Evolutionary conservation across 257 asterid genomes (phyloP), one percentile per base, ranked within the genome.

Genomic region (Fraxinus pennsylvanica): DNA sequence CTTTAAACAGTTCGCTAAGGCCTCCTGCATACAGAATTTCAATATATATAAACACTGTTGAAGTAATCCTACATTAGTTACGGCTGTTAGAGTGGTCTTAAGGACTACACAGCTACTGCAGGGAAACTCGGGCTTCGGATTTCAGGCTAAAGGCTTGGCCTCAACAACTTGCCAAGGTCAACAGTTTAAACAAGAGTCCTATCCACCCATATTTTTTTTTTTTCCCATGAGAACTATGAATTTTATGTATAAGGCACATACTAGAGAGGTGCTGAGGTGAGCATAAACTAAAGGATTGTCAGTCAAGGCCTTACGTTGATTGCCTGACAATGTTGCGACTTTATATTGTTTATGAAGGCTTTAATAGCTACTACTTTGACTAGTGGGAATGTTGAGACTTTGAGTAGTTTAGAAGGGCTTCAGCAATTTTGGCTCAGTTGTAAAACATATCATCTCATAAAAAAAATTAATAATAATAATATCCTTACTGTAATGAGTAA

Each of bases 371-470:
- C 15, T 41, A 27, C 1, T 67, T 33, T 12, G 71, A 68, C 39
- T 9, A 45, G 69, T 35, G 14, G 27, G 21, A 61, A 66, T 43
- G 22, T 66, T 6, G 22, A 78, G 61, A 59, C 67, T 57, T 57
- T n/a, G 30, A 57, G 29, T 25, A 57, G 30, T 57, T 57, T 57
- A 57, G 7, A 19, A 57, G 30, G 13, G 67, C 67, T 57, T 30
- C 50, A 79, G 35, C 61, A 67, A 19, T 73, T 21, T 70, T 71
- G 47, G 74, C 33, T 79, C 78, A 21, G 70, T 30, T 5, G 59
- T 69, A 33, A 71, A 41, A 13, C 30, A 70, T 45, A 75, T 50
- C 38, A 22, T 70, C 21, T 63, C 76, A 19, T 35, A 38, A 57
- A 10, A 0, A n/a, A 57, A n/a, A 9, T 1, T 30, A 30, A 30